A percentile compares a stretch with the other conserved stretches of the same genome.
Conservation (phyloP, 306 rosid species). For the Cucumis melo region DNA sequence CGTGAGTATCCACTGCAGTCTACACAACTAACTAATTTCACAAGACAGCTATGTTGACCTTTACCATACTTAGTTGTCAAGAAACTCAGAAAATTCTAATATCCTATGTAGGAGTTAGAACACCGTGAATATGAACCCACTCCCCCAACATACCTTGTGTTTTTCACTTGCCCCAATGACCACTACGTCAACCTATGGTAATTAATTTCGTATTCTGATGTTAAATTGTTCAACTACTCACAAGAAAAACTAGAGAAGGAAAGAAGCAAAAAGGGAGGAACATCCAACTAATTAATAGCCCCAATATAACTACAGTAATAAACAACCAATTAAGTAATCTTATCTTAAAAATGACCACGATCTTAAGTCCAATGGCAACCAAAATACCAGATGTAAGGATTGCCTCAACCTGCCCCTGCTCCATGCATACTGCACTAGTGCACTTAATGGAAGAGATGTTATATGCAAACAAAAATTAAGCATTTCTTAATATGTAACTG, state of each 20-base stretch:
- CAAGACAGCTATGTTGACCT: background rate
- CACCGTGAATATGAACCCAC: background rate
- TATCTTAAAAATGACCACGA: background rate
- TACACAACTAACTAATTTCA: background rate
- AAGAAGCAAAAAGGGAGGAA: background rate
- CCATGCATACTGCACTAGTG: background rate
- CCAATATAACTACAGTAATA: background rate
- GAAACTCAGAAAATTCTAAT: background rate
- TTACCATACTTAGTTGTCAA: background rate
- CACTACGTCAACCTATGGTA: background rate
- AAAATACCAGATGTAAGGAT: background rate
- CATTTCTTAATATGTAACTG: background rate
- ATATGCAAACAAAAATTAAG: background rate
- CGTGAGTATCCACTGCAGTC: background rate
- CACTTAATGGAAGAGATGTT: background rate
- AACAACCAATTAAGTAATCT: background rate
- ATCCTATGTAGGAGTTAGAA: background rate
- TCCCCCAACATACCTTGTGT: background rate
- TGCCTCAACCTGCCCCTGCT: background rate
- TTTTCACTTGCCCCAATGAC: background rate
- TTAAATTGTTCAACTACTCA: background rate
- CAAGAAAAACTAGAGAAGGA: background rate
- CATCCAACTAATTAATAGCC: background rate
- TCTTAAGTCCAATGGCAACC: background rate
- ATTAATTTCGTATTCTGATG: background rate